Evolutionary conservation across 805 yeast species (phyloP), one percentile per base, ranked within the genome.

Genomic region (Candida wancherniae): DNA sequence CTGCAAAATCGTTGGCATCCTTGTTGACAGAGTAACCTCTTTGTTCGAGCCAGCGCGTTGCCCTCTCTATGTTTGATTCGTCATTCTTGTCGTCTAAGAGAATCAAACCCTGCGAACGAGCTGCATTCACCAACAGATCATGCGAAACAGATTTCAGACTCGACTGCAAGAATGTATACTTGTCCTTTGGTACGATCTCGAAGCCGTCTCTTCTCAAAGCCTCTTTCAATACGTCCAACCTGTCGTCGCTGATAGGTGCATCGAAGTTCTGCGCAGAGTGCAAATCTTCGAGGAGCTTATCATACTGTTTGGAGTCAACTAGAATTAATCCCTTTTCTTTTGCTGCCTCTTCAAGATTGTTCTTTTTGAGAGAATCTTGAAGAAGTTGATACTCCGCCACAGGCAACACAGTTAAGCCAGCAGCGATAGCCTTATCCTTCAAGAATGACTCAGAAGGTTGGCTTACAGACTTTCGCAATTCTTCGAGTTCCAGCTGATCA

Each of bases 131-230:
- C n/a, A 31, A 16, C 10, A 25, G 21, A 9, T 36, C 33, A 6
- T 14, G 19, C 4, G 33, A 10, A 6, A 26, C 26, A 9, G 13
- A 15, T 6, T 9, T 17, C 4, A 26, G 19, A 9, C 12, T 32
- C 4, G 36, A 28, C 6, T 19, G 13, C 24, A 38, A 18, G 24
- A 21, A 24, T 2, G 29, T 26, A 15, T 31, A 38, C 19, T 38
- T 26, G 9, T 28, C 16, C 6, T 26, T 27, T 12, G 36, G 15
- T 9, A 38, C 24, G 11, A 38, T 26, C 15, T 35, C 40, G 20
- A 14, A 39, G 4, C 43, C 43, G 11, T 27, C 33, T 2, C 15
- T 21, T 10, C 35, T 28, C 16, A 36, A 26, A 6, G 13, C 24
- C 13, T 19, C n/a, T 23, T 34, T 38, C 19, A 32, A 18, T 4